phyloP scores from a whole-genome alignment of 1,139 yeast species.

The Blastobotrys malaysiensis region DNA sequence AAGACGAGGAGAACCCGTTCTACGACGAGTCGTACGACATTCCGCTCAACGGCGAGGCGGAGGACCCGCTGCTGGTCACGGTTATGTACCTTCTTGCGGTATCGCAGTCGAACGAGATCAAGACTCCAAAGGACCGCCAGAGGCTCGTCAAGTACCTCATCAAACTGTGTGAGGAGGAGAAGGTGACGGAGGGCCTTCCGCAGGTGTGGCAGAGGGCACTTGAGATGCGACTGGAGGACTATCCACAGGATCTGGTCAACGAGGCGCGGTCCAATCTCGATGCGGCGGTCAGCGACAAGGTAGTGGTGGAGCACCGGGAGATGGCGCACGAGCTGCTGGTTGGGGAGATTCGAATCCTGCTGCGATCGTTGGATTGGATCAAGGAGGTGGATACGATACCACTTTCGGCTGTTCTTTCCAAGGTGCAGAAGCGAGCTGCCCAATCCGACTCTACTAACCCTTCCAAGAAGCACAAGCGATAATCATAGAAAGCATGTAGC shows the following conservation, averaged over 20 bases:
- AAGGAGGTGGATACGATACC: constrained; percentile 12
- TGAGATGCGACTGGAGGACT: constrained; percentile 19
- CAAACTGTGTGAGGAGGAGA: constrained; percentile 18
- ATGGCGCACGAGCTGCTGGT: constrained; percentile 26
- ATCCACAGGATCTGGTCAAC: constrained; percentile 16
- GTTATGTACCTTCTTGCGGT: constrained; percentile 9
- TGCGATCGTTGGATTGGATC: constrained; percentile 18
- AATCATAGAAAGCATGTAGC: no score
- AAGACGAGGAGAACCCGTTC: constrained; percentile 24
- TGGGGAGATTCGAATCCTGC: constrained; percentile 25
- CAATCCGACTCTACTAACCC: neutral
- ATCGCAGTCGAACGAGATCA: constrained; percentile 1
- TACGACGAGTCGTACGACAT: constrained; percentile 33
- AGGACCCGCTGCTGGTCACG: constrained; percentile 17
- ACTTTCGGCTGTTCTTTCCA: constrained; percentile 8
- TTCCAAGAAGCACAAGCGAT: neutral
- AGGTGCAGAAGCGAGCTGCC: constrained; percentile 4
- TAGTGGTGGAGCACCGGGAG: constrained; percentile 17
- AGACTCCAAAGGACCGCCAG: constrained; percentile 8
- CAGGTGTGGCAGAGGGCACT: constrained; percentile 17
- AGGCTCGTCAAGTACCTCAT: constrained; percentile 17
- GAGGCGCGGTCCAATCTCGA: constrained; percentile 13
- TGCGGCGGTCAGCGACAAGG: constrained; percentile 13
- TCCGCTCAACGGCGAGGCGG: constrained; percentile 23
- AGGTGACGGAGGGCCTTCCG: constrained; percentile 18